Conservation (phyloP, 345 rosid species). For the sweet orange (Citrus sinensis) region DNA sequence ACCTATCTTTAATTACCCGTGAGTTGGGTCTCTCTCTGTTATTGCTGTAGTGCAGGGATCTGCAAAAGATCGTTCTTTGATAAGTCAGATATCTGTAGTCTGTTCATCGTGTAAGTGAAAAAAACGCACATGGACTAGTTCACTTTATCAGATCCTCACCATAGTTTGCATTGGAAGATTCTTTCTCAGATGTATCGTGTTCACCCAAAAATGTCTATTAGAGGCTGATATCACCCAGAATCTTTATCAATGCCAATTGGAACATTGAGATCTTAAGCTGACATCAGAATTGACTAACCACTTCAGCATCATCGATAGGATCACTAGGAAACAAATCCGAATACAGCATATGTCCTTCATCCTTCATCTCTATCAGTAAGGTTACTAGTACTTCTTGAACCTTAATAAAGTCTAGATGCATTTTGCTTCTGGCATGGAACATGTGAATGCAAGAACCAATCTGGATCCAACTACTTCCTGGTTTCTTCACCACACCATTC, state of each 20-base stretch:
- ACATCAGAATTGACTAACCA: conserved; percentile 6
- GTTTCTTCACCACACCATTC: conserved; percentile 34
- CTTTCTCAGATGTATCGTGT: neutral
- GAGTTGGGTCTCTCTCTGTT: neutral
- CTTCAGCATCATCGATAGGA: neutral
- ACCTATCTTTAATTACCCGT: neutral
- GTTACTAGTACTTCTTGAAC: neutral
- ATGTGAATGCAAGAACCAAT: conserved; percentile 25
- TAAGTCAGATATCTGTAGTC: neutral
- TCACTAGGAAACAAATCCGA: conserved; percentile 14
- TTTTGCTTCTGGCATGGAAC: conserved; percentile 29
- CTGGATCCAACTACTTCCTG: conserved; percentile 58
- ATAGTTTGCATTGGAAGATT: neutral
- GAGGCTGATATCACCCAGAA: neutral
- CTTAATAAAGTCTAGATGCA: conserved; percentile 9
- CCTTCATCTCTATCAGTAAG: conserved; percentile 28
- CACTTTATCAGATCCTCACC: no score
- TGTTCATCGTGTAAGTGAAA: neutral
- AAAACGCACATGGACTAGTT: neutral
- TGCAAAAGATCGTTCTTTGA: neutral
- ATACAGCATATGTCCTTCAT: conserved; percentile 23
- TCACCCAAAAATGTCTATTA: neutral
- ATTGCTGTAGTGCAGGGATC: neutral
- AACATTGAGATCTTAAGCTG: conserved; percentile 4
- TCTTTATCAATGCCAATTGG: neutral